These are phyloP conservation scores for Myxozyma udenii DNA, from an alignment of 805 yeast species.

Conservation along the genomic window DNA sequence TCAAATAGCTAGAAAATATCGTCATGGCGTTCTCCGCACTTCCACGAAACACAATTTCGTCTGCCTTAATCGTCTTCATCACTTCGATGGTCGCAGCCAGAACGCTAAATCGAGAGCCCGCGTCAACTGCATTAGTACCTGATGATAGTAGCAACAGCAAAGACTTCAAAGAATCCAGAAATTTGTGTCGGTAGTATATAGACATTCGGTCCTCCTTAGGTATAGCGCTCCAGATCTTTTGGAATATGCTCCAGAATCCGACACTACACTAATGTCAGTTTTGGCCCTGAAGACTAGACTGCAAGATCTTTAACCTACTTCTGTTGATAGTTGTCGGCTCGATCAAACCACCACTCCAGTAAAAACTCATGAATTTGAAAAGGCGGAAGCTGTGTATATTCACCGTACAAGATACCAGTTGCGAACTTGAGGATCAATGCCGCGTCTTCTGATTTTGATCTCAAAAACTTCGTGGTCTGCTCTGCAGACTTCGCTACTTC, in stretches of 20 bases:
- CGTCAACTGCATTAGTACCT: neutral
- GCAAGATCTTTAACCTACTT: constrained; percentile 5
- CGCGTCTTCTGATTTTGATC: constrained; percentile 32
- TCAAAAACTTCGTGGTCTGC: constrained; percentile 36
- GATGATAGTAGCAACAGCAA: neutral
- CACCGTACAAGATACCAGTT: constrained; percentile 22
- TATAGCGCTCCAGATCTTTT: constrained; percentile 4
- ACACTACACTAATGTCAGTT: constrained; percentile 1
- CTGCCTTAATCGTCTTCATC: neutral
- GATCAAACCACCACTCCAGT: constrained; percentile 40
- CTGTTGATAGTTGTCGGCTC: constrained; percentile 41
- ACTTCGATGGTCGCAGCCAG: constrained; percentile 4
- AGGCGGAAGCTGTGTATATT: constrained; percentile 28
- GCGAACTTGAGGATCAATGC: constrained; percentile 32
- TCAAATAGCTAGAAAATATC: constrained; percentile 8
- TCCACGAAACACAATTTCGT: constrained; percentile 13
- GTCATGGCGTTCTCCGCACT: constrained; percentile 11
- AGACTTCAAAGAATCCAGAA: constrained; percentile 10
- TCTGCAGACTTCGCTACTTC: constrained; percentile 29
- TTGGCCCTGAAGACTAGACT: neutral
- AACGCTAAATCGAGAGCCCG: neutral
- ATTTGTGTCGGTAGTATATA: constrained; percentile 17
- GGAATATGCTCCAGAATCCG: constrained; percentile 19
- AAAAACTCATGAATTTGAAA: constrained; percentile 38
- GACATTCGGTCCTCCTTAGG: neutral